phyloP scores from a whole-genome alignment of 192 early-diverging fungal genomes.

The Backusella sp. region DNA sequence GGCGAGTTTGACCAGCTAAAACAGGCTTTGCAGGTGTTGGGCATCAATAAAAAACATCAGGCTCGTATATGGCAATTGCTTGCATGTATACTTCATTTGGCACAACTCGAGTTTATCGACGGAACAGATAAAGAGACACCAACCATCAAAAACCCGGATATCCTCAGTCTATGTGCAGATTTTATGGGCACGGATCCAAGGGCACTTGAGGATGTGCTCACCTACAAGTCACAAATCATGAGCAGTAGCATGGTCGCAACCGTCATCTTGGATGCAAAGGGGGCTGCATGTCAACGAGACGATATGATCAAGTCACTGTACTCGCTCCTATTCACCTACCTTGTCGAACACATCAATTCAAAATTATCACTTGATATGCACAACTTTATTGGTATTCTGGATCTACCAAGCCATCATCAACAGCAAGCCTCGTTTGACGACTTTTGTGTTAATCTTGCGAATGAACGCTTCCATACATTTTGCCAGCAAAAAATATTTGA shows the following conservation, averaged over 20 bases:
- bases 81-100: conserved; percentile 82
- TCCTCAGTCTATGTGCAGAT: conserved; percentile 70
- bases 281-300: conserved; percentile 70
- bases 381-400: conserved; percentile 82
- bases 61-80: conserved; percentile 83
- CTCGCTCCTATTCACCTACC: conserved; percentile 81
- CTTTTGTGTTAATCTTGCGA: conserved; percentile 59
- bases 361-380: conserved; percentile 66
- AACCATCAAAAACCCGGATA: conserved; percentile 71
- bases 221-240: conserved; percentile 75
- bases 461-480: conserved; percentile 84
- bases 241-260: conserved; percentile 81
- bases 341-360: conserved; percentile 83
- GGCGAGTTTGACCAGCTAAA: conserved; percentile 60
- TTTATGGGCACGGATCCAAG: conserved; percentile 80
- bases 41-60: conserved; percentile 77
- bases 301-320: conserved; percentile 72
- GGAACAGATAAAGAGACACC: conserved; percentile 70
- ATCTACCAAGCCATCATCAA: conserved; percentile 79
- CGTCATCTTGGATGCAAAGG: conserved; percentile 70
- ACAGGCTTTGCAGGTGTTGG: conserved; percentile 79
- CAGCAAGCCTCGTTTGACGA: conserved; percentile 54
- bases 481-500: conserved; percentile 71
- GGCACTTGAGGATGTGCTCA: conserved; percentile 72
- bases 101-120: conserved; percentile 81